Evolutionary conservation across 2,329 filamentous ascomycete species (phyloP), one percentile per base, ranked within the genome.

Genomic region (Aspergillus puulaauensis): DNA sequence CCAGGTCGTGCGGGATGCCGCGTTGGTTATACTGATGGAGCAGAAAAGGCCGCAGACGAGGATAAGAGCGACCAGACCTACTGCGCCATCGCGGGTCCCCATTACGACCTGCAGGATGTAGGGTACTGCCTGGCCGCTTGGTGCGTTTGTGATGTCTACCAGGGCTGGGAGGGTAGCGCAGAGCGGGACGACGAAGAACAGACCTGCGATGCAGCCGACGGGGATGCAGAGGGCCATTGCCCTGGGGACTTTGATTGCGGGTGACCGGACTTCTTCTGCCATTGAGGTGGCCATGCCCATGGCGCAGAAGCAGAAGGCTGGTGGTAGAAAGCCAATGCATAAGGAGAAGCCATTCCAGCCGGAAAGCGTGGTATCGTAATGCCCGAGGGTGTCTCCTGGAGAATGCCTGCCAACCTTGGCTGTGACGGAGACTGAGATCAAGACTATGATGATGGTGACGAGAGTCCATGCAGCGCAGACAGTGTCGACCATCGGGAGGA

Each of bases 401-500:
- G 73, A 77, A 63, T 86, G 82, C 31, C 83, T 74, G 7, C 83
- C 84, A 0, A 75, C 76, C 2, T 81, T 78, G 6, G 84, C 83
- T 54, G 79, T 82, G 15, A 81, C 78, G 0, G 83, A 83, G 1
- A 87, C 68, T 2, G 79, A 80, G 44, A 87, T 79, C n/a, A 84
- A 71, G 54, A 84, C 82, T 39, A 86, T 75, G 27, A 87, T 47
- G 60, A 86, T 86, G 19, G 77, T 82, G 5, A 86, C 41, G 0
- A 78, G 78, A 0, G 83, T 86, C 70, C 82, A 86, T 0, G 73
- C 77, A 1, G 83, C 82, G 54, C 82, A 85, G 49, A 83, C 75
- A 1, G 81, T 86, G 65, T 88, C 85, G 2, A 87, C 79, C 63
- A 82, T 73, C 0, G 87, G 89, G 37, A 92, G 79, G 74, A 83